These are phyloP conservation scores for Bertia moriformis DNA, from an alignment of 2,329 filamentous ascomycete genomes.

Conservation along the genomic window DNA sequence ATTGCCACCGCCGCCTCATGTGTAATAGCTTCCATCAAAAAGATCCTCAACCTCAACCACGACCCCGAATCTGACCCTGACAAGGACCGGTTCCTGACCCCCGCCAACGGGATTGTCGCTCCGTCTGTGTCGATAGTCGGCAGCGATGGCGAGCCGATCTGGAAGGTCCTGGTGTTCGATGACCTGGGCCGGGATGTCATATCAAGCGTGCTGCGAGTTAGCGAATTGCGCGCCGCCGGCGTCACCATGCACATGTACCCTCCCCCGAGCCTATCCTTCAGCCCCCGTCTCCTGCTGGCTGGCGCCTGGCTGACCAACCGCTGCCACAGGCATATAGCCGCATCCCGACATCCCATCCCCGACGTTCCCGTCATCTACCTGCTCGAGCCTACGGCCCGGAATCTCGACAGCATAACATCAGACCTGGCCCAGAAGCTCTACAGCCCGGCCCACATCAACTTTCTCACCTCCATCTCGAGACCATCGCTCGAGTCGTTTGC, in stretches of 20 bases:
- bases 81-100: constrained; percentile 48
- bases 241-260: constrained; percentile 85
- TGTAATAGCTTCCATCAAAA: constrained; percentile 91
- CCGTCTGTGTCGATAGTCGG: constrained; percentile 69
- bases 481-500: constrained; percentile 94
- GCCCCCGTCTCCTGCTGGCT: not conserved
- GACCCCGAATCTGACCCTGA: constrained; percentile 39
- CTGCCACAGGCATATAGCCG: constrained; percentile 56
- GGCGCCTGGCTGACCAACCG: constrained; percentile 12
- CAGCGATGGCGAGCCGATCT: constrained; percentile 79
- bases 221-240: constrained; percentile 83
- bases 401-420: constrained; percentile 67
- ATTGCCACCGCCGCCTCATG: too few species aligned
- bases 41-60: constrained; percentile 89
- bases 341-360: constrained; percentile 74
- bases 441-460: constrained; percentile 89
- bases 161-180: constrained; percentile 96
- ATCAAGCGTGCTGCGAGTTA: constrained; percentile 86
- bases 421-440: constrained; percentile 83
- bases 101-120: constrained; percentile 49
- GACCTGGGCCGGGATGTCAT: constrained; percentile 85
- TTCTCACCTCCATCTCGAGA: constrained; percentile 81
- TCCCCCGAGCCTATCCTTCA: constrained; percentile 7
- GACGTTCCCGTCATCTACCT: constrained; percentile 94
- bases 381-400: constrained; percentile 76